phyloP scores from a whole-genome alignment of 108 stramenopile species.

The Pseudonitzschia pungens region DNA sequence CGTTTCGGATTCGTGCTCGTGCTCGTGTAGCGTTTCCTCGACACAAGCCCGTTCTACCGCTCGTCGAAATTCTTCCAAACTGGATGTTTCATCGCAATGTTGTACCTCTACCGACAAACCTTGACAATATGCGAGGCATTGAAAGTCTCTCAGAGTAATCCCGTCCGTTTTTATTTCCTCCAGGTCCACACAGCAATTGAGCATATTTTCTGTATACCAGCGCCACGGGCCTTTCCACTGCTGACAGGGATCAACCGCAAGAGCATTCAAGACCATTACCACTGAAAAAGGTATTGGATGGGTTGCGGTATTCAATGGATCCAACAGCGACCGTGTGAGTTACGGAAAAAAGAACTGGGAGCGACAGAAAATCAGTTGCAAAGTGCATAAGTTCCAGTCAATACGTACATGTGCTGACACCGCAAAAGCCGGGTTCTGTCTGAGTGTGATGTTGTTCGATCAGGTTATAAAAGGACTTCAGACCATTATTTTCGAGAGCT shows the following conservation, averaged over 20 bases:
- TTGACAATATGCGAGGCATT: constrained; percentile 80
- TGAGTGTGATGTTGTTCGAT: constrained; percentile 82
- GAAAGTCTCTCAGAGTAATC: constrained; percentile 73
- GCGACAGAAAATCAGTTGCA: neutral
- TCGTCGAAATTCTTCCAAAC: constrained; percentile 63
- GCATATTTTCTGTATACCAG: constrained; percentile 91
- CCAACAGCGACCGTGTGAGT: neutral
- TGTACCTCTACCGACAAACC: constrained; percentile 56
- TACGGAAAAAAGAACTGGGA: neutral
- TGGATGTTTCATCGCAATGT: constrained; percentile 37
- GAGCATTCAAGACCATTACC: constrained; percentile 92
- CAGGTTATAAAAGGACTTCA: constrained; percentile 64
- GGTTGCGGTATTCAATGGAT: neutral
- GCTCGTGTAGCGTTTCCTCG: constrained; percentile 18
- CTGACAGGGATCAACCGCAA: constrained; percentile 87
- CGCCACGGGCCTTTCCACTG: constrained; percentile 96
- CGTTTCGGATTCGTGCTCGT: neutral
- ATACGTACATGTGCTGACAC: constrained; percentile 69
- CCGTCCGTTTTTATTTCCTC: constrained; percentile 68
- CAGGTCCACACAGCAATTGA: constrained; percentile 85
- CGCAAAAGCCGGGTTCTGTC: constrained; percentile 95
- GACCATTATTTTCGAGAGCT: constrained; percentile 43
- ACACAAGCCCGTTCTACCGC: constrained; percentile 61
- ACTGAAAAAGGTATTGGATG: neutral
- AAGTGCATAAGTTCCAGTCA: neutral